Conservation (phyloP, 2,329 filamentous ascomycete genomes). For the Cercospora canescens region DNA sequence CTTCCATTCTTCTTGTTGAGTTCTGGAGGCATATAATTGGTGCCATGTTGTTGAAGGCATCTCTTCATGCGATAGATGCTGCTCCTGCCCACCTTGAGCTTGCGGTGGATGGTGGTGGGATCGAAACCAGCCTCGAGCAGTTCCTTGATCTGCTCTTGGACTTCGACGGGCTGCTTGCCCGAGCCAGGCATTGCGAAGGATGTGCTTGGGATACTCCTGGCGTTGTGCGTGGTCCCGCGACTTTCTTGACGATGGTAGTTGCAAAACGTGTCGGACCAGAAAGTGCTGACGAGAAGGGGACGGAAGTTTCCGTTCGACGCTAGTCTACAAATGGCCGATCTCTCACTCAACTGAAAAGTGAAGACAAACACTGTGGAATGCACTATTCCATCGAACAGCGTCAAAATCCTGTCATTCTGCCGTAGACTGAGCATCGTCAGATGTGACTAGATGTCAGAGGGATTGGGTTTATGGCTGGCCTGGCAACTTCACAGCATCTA, state of each 20-base stretch:
- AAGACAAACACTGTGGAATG: not conserved
- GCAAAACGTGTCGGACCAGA: slow-evolving; percentile 9
- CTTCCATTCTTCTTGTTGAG: slow-evolving; percentile 38
- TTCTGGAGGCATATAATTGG: slow-evolving; percentile 35
- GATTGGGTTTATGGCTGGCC: not conserved
- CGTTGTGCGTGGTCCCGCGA: not conserved
- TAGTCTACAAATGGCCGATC: not conserved
- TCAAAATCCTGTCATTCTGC: not conserved
- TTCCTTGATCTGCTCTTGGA: slow-evolving; percentile 36
- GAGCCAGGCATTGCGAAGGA: slow-evolving; percentile 30
- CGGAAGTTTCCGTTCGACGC: not conserved
- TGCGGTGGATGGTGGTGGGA: slow-evolving; percentile 36
- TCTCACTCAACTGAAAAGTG: too few species aligned
- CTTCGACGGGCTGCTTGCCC: slow-evolving; percentile 32
- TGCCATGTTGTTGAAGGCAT: slow-evolving; percentile 35
- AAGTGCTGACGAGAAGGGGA: not conserved
- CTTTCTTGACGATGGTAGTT: slow-evolving; percentile 1
- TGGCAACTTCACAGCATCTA: not conserved
- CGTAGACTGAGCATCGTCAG: not conserved
- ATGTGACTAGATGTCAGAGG: not conserved
- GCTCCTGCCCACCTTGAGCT: slow-evolving; percentile 35
- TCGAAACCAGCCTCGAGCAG: slow-evolving; percentile 37
- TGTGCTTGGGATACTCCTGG: slow-evolving; percentile 12
- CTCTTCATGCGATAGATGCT: slow-evolving; percentile 39
- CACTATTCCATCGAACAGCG: not conserved